Evolutionary conservation across 2,329 filamentous ascomycete species (phyloP), one percentile per base, ranked within the genome.

Genomic region (Aspergillus japonicus): DNA sequence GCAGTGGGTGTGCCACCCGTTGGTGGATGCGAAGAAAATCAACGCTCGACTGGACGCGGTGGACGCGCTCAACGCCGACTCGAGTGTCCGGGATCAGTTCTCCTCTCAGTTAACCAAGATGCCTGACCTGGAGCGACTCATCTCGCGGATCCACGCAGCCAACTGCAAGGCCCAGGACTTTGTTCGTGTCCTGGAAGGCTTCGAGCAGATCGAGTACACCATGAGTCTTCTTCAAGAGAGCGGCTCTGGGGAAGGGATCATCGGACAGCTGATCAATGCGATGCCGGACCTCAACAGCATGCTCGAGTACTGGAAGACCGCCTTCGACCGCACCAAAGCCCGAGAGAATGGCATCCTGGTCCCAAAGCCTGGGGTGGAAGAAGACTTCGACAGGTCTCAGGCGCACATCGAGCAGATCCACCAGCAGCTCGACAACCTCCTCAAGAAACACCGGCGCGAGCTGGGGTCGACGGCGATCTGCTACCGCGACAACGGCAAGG

Each of bases 121-220:
- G 82, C 95, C 95, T 2, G 95, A 99, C 74, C 82, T 99, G 11
- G 95, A 99, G 75, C 85, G 95, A 44, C 84, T 98, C 50, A 96
- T 98, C 56, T 99, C 95, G 26, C 89, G 95, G 8, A 89, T 99
- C 11, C 95, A 99, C 70, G 95, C 95, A 0, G 91, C 91, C 0
- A 87, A 87, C n/a, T 97, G 93, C 78, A 91, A 88, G 70, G 86
- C 92, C 0, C 90, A 95, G 58, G 95, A 99, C 72, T 99, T 99
- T 73, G 87, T 98, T 50, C 90, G 88, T 51, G 94, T 98, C 0
- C 82, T 99, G 0, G 93, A 98, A 74, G 95, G 95, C 0, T 99
- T 97, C 68, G 95, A 98, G 78, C 94, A 97, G 76, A 98, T 99
- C 50, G 92, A 97, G 64, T 95, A 96, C 73, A 96, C 93, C 0